Conservation (phyloP, 345 rosid species). For the Dovyalis caffra region DNA sequence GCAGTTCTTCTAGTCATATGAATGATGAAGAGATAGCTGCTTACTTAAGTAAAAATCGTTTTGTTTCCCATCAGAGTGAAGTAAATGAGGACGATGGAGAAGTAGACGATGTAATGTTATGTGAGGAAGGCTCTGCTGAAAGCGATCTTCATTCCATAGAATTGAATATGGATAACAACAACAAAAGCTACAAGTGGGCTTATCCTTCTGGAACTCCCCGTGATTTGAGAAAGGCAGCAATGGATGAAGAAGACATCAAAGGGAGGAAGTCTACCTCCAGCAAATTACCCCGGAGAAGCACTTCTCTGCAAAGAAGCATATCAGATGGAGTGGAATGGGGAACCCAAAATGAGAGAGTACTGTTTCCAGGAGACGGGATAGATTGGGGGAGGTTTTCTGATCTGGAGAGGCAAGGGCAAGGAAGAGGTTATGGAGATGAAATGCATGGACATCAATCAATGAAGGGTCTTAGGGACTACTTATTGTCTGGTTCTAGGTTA, state of each 20-base stretch:
- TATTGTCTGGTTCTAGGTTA: slow-evolving; percentile 45
- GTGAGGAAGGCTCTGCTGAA: slow-evolving; percentile 66
- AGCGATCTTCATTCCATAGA: slow-evolving; percentile 90
- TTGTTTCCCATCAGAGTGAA: slow-evolving; percentile 41
- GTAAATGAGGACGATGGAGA: slow-evolving; percentile 56
- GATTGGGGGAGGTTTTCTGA: slow-evolving; percentile 60
- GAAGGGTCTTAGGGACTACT: slow-evolving; percentile 65
- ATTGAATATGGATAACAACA: slow-evolving; percentile 57
- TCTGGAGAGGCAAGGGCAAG: slow-evolving; percentile 39
- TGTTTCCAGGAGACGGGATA: slow-evolving; percentile 43
- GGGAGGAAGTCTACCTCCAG: slow-evolving; percentile 66
- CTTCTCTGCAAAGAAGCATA: slow-evolving; percentile 70
- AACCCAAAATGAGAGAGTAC: slow-evolving; percentile 50
- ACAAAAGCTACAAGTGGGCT: slow-evolving; percentile 66
- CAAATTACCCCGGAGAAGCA: slow-evolving; percentile 47
- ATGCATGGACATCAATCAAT: slow-evolving; percentile 57
- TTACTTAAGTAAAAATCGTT: slow-evolving; percentile 47
- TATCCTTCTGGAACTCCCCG: slow-evolving; percentile 36
- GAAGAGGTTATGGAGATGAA: slow-evolving; percentile 55
- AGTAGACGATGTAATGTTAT: slow-evolving; percentile 54
- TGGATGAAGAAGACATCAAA: slow-evolving; percentile 50
- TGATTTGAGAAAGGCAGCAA: slow-evolving; percentile 31
- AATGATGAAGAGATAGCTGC: slow-evolving; percentile 51
- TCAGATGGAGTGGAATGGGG: slow-evolving; percentile 86
- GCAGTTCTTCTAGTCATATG: slow-evolving; percentile 36